A percentile compares a stretch with the other conserved stretches of the same genome.
phyloP scores from a whole-genome alignment of 306 rosid genomes.

The Vicia faba region DNA sequence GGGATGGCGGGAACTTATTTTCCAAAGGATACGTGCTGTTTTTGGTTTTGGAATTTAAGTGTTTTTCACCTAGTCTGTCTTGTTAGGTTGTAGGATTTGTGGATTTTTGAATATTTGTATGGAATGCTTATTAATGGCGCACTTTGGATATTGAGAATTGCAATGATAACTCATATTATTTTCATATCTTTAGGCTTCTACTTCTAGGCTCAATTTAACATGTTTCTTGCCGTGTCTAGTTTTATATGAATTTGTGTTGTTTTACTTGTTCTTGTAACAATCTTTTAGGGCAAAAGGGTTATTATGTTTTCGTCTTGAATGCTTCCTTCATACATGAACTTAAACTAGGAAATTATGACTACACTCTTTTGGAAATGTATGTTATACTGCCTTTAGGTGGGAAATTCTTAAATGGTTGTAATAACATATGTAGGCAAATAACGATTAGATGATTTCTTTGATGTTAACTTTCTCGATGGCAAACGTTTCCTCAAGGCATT shows the following conservation, averaged over 20 bases:
- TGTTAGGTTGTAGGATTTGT: conserved; percentile 33
- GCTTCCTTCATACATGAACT: not conserved
- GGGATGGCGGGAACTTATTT: conserved; percentile 97
- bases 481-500: not conserved
- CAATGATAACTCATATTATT: conserved; percentile 10
- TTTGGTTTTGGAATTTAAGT: conserved; percentile 88
- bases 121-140: conserved; percentile 45
- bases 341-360: not conserved
- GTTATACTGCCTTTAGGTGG: not conserved
- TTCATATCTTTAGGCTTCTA: not conserved
- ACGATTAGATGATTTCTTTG: not conserved
- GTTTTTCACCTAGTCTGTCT: conserved; percentile 2
- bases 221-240: not conserved
- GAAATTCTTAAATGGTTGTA: not conserved
- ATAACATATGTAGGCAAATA: not conserved
- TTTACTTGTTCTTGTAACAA: not conserved
- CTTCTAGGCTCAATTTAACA: not conserved
- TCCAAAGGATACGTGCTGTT: conserved; percentile 92
- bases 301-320: not conserved
- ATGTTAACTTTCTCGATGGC: not conserved
- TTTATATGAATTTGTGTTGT: conserved; percentile 25
- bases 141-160: conserved; percentile 42
- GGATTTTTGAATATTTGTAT: conserved; percentile 21
- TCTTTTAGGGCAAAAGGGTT: not conserved
- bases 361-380: not conserved